A percentile compares a stretch with the other conserved stretches of the same genome.
These are phyloP conservation scores for Rhodosporidiobolus odoratus DNA, from an alignment of 768 basidiomycete genomes.

Conservation along the genomic window DNA sequence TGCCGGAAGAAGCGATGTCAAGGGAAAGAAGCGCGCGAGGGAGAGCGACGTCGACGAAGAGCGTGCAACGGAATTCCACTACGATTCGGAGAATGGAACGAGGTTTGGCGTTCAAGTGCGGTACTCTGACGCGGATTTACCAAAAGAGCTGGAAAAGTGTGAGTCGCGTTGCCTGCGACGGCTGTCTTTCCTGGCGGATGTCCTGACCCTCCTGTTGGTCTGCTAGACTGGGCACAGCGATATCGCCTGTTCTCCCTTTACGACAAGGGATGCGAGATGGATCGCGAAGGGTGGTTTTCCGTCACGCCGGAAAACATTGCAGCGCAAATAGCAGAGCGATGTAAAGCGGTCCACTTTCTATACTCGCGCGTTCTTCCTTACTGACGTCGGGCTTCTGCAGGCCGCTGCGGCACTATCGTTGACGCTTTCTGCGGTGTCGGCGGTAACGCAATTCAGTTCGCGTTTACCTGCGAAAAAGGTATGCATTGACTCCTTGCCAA, in stretches of 20 bases:
- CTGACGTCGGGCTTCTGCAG: constrained; percentile 43
- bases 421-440: constrained; percentile 98
- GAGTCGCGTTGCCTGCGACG: background rate
- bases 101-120: constrained; percentile 21
- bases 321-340: constrained; percentile 83
- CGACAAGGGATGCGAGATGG: constrained; percentile 74
- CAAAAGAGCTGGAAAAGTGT: constrained; percentile 39
- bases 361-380: constrained; percentile 15
- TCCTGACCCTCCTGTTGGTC: constrained; percentile 2
- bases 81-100: constrained; percentile 1
- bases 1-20: constrained; percentile 11
- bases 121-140: constrained; percentile 16
- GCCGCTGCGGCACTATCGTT: constrained; percentile 63
- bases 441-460: constrained; percentile 95
- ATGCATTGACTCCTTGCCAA: constrained; percentile 39
- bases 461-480: constrained; percentile 92
- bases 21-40: constrained; percentile 32
- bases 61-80: background rate
- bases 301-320: constrained; percentile 94
- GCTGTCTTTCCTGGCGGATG: no score
- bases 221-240: constrained; percentile 76
- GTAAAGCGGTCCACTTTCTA: constrained; percentile 47
- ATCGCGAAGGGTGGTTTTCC: constrained; percentile 90
- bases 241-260: constrained; percentile 68
- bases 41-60: background rate